Evolutionary conservation across 306 rosid genomes (phyloP).

Genomic region (Cicer yamashitae): DNA sequence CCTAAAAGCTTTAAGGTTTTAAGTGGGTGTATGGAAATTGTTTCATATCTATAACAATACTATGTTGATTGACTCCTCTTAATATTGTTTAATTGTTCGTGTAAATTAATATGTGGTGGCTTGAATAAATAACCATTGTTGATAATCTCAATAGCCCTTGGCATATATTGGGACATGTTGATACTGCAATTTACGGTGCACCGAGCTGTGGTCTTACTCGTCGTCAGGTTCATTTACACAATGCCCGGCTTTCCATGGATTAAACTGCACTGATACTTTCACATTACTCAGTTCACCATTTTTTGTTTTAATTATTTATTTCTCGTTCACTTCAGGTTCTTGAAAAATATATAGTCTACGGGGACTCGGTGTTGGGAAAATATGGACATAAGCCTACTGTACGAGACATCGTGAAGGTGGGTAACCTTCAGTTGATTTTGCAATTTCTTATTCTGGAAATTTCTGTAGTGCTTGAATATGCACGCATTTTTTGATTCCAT

Average conservation of each 20-base stretch:
- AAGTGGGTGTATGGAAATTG: not conserved
- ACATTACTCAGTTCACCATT: slow-evolving; percentile 15
- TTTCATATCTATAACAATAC: slow-evolving; percentile 1
- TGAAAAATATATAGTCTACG: slow-evolving; percentile 79
- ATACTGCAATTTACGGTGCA: slow-evolving; percentile 77
- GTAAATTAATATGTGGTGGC: slow-evolving; percentile 16
- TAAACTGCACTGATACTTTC: slow-evolving; percentile 35
- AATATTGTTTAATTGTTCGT: slow-evolving; percentile 22
- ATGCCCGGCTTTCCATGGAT: slow-evolving; percentile 44
- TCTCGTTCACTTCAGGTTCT: slow-evolving; percentile 58
- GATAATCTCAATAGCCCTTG: slow-evolving; percentile 73
- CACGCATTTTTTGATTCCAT: slow-evolving; percentile 11
- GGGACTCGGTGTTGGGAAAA: slow-evolving; percentile 82
- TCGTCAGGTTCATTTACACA: slow-evolving; percentile 79
- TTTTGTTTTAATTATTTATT: slow-evolving; percentile 36
- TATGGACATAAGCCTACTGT: slow-evolving; percentile 75
- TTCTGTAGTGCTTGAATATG: slow-evolving; percentile 21
- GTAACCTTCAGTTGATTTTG: slow-evolving; percentile 38
- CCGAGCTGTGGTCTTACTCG: slow-evolving; percentile 77
- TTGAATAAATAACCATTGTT: slow-evolving; percentile 43
- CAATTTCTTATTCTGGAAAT: slow-evolving; percentile 6
- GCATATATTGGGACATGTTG: slow-evolving; percentile 86
- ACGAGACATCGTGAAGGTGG: slow-evolving; percentile 85
- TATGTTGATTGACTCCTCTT: slow-evolving; percentile 35
- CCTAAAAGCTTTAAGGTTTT: slow-evolving; percentile 8